These are phyloP conservation scores for Suillus americanus DNA, from an alignment of 768 basidiomycete species.

Conservation along the genomic window DNA sequence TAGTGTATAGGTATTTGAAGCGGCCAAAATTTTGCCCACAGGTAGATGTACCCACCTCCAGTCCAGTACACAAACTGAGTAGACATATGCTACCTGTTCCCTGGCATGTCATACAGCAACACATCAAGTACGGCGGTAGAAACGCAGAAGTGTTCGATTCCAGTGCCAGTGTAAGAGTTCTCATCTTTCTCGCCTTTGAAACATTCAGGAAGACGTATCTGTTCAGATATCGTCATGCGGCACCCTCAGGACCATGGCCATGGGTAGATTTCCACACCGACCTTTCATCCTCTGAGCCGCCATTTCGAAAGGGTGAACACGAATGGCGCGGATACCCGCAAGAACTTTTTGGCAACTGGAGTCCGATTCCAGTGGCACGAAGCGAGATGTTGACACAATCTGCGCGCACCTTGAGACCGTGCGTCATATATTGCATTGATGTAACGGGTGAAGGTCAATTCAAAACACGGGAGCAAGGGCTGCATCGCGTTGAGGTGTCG, in stretches of 20 bases:
- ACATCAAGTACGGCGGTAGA: not conserved
- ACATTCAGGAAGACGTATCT: not conserved
- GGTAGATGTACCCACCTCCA: not conserved
- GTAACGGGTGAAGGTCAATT: constrained; percentile 12
- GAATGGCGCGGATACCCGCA: constrained; percentile 46
- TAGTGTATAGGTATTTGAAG: not conserved
- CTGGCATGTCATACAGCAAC: not conserved
- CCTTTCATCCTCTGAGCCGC: constrained; percentile 11
- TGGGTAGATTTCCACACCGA: constrained; percentile 37
- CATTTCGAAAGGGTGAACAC: not conserved
- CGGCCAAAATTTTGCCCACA: too few relatives aligned
- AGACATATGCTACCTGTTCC: not conserved
- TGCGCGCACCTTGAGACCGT: not conserved
- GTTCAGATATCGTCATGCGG: constrained; percentile 35
- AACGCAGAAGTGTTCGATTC: not conserved
- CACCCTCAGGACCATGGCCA: constrained; percentile 43
- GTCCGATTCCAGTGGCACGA: constrained; percentile 37
- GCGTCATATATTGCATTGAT: not conserved
- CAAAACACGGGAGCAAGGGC: constrained; percentile 6
- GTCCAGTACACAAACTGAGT: not conserved
- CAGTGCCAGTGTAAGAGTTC: not conserved
- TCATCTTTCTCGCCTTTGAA: not conserved
- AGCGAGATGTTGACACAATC: constrained; percentile 30
- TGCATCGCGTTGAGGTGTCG: not conserved
- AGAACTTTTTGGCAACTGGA: constrained; percentile 58